Evolutionary conservation across 108 stramenopile species (phyloP).

Genomic region (Cyclotella cryptica): DNA sequence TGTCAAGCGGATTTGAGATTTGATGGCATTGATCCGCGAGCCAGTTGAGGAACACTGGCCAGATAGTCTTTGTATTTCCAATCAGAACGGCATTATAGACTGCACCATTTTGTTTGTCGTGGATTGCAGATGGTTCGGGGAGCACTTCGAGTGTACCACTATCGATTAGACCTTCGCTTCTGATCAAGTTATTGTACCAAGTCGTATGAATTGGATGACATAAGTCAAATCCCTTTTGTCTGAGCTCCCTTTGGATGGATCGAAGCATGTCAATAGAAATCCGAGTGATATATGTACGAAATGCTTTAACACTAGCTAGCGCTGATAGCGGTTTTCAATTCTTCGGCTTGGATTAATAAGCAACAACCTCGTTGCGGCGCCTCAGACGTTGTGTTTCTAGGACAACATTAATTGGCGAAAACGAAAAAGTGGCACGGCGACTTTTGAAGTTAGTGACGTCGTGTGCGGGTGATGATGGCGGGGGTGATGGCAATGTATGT

Average conservation of each 20-base stretch:
- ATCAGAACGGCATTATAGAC: slow-evolving; percentile 54
- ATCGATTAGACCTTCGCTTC: slow-evolving; percentile 49
- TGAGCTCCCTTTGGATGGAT: neutral
- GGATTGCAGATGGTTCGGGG: slow-evolving; percentile 40
- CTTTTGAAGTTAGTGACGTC: too few relatives aligned
- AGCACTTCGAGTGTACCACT: slow-evolving; percentile 44
- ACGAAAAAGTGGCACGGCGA: too few relatives aligned
- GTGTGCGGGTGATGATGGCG: too few relatives aligned
- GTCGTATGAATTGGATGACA: slow-evolving; percentile 55
- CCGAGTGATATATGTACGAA: too few relatives aligned
- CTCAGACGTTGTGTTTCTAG: too few relatives aligned
- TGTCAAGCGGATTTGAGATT: slow-evolving; percentile 38
- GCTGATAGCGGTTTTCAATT: too few relatives aligned
- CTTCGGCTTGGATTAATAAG: too few relatives aligned
- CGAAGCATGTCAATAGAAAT: neutral
- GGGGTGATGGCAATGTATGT: too few relatives aligned
- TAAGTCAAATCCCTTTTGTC: slow-evolving; percentile 29
- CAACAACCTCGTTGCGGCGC: too few relatives aligned
- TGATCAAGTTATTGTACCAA: slow-evolving; percentile 56
- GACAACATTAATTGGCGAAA: too few relatives aligned
- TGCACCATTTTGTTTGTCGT: neutral
- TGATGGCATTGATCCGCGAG: slow-evolving; percentile 17
- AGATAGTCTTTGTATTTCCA: slow-evolving; percentile 56
- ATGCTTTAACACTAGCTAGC: too few relatives aligned
- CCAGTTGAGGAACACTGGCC: slow-evolving; percentile 58